Percentiles rank a stretch among this genome's conserved stretches.
Conservation (phyloP, 1,139 yeast genomes). For the Geotrichum bryndzae region DNA sequence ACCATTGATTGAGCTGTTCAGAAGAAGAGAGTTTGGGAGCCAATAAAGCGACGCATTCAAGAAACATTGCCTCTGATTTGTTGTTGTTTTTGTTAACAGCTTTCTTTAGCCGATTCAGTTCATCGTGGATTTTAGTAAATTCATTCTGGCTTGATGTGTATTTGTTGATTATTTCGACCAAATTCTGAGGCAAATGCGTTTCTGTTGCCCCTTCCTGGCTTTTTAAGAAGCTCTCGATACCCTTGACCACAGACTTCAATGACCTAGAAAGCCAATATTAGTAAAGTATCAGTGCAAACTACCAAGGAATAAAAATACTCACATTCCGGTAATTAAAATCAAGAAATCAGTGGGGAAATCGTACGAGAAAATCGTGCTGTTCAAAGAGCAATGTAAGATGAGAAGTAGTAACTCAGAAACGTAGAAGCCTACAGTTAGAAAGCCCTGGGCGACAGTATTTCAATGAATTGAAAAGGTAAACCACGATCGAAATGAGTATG, state of each 20-base stretch:
- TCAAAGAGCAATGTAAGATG: too few species aligned
- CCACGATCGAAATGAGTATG: too few species aligned
- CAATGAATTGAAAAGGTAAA: too few species aligned
- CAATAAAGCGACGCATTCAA: conserved; percentile 42
- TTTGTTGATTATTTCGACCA: neutral
- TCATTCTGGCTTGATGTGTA: neutral
- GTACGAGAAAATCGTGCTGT: too few species aligned
- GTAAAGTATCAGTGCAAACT: neutral
- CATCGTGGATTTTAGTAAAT: conserved; percentile 42
- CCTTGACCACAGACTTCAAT: conserved; percentile 20
- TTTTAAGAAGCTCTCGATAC: conserved; percentile 17
- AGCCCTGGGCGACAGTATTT: too few species aligned
- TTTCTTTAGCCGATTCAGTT: conserved; percentile 43
- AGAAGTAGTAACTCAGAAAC: too few species aligned
- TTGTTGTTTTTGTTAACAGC: conserved; percentile 33
- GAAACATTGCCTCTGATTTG: conserved; percentile 39
- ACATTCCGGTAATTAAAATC: too few species aligned
- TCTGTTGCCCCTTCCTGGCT: neutral
- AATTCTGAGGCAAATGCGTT: neutral
- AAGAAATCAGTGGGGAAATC: too few species aligned
- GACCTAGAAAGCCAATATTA: conserved; percentile 14
- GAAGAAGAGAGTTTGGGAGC: conserved; percentile 39
- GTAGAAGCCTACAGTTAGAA: too few species aligned
- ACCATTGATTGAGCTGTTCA: conserved; percentile 47
- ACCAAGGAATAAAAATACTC: too few species aligned